A percentile compares a stretch with the other conserved stretches of the same genome.
phyloP scores from a whole-genome alignment of 2,329 filamentous ascomycete species.

The Ceratocystis eucalypticola region DNA sequence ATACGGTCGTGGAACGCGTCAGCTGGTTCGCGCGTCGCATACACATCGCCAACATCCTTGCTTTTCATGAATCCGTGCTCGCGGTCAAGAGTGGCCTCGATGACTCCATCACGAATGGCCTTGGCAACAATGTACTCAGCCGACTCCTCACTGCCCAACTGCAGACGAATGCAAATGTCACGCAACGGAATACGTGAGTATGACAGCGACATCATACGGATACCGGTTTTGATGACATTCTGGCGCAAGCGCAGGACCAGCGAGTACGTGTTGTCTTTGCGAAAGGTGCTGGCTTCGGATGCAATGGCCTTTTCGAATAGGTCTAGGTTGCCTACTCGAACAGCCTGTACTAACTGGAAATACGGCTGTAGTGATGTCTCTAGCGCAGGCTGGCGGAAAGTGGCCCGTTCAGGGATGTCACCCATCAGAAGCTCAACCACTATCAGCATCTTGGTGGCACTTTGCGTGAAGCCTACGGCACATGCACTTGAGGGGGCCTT shows the following conservation, averaged over 20 bases:
- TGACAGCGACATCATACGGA: slow-evolving; percentile 96
- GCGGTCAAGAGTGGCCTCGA: slow-evolving; percentile 86
- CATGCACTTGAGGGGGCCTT: slow-evolving; percentile 85
- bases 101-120: slow-evolving; percentile 92
- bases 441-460: slow-evolving; percentile 87
- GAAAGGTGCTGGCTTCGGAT: slow-evolving; percentile 70
- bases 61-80: slow-evolving; percentile 98
- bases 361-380: slow-evolving; percentile 85
- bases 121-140: slow-evolving; percentile 99
- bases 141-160: slow-evolving; percentile 88
- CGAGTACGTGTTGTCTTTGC: slow-evolving; percentile 87
- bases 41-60: slow-evolving; percentile 90
- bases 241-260: slow-evolving; percentile 87
- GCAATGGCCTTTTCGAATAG: slow-evolving; percentile 82
- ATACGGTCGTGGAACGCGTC: slow-evolving; percentile 98
- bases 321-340: slow-evolving; percentile 89
- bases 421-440: slow-evolving; percentile 97
- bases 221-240: slow-evolving; percentile 98
- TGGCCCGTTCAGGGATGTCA: slow-evolving; percentile 88
- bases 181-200: slow-evolving; percentile 95
- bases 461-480: slow-evolving; percentile 88
- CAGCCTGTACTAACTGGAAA: slow-evolving; percentile 84
- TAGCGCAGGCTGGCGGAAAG: slow-evolving; percentile 79
- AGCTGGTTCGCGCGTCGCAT: slow-evolving; percentile 86
- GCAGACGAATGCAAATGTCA: slow-evolving; percentile 91